Conservation (phyloP, 78 protist species). For the Dictyostelium intermedium region DNA sequence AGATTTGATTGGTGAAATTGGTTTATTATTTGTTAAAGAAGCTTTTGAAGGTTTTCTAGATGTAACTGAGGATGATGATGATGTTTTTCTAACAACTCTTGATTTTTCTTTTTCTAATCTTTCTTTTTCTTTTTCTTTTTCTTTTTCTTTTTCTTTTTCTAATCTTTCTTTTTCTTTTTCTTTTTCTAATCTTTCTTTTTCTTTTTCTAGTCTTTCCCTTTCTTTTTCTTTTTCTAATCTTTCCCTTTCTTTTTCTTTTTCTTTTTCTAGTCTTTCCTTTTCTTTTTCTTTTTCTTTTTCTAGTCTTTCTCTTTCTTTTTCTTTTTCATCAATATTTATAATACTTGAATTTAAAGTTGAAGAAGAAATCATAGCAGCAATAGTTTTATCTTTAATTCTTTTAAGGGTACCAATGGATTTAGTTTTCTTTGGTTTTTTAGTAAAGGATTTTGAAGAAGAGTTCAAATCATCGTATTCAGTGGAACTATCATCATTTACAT, state of each 20-base stretch:
- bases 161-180: not conserved
- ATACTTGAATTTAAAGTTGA: not conserved
- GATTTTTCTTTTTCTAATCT: not conserved
- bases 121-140: not conserved
- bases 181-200: not conserved
- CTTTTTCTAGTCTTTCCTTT: not conserved
- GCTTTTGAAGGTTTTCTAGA: not conserved
- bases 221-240: not conserved
- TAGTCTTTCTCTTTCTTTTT: not conserved
- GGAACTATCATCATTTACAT: not conserved
- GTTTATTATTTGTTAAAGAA: not conserved
- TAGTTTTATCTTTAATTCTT: slow-evolving; percentile 5
- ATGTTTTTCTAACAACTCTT: not conserved
- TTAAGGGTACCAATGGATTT: not conserved
- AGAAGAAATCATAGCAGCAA: not conserved
- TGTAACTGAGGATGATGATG: not conserved
- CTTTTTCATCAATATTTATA: not conserved
- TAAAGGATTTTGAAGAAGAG: not conserved
- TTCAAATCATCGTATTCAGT: not conserved
- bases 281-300: slow-evolving; percentile 5
- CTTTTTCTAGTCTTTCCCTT: not conserved
- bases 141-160: not conserved
- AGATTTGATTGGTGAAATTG: not conserved
- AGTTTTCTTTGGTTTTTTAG: not conserved
- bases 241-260: not conserved